A percentile compares a stretch with the other conserved stretches of the same genome.
These are phyloP conservation scores for Metschnikowia chrysomelidarum DNA, from an alignment of 805 yeast genomes.

Conservation along the genomic window DNA sequence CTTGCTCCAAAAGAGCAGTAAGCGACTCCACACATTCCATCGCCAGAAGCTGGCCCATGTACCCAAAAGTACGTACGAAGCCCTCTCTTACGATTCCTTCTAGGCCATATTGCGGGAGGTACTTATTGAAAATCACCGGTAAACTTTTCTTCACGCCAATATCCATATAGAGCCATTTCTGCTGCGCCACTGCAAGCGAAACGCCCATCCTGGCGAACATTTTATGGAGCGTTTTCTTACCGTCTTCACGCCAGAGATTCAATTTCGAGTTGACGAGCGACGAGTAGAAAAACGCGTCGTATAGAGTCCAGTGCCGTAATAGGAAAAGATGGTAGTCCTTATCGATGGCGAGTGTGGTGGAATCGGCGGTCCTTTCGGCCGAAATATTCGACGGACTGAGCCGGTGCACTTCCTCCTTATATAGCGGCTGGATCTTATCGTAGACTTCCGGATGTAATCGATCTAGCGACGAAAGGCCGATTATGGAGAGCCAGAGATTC, in stretches of 20 bases:
- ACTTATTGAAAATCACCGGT: constrained; percentile 64
- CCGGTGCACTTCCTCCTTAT: constrained; percentile 81
- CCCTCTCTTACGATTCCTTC: constrained; percentile 85
- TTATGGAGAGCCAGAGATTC: constrained; percentile 79
- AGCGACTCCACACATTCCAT: constrained; percentile 90
- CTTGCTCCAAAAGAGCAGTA: constrained; percentile 70
- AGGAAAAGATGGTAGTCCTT: constrained; percentile 84
- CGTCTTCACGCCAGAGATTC: constrained; percentile 88
- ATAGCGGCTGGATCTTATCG: constrained; percentile 65
- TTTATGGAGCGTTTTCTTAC: constrained; percentile 80
- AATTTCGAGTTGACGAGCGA: constrained; percentile 86
- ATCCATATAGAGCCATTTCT: constrained; percentile 90
- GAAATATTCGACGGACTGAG: constrained; percentile 42
- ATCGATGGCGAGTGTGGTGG: constrained; percentile 58
- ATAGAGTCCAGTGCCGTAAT: constrained; percentile 88
- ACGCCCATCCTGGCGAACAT: constrained; percentile 97
- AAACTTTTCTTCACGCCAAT: constrained; percentile 71
- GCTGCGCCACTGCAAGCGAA: constrained; percentile 82
- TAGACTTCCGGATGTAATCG: constrained; percentile 72
- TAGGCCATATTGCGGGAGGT: constrained; percentile 72
- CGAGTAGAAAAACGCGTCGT: constrained; percentile 89
- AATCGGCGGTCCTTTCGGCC: constrained; percentile 37
- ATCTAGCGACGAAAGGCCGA: constrained; percentile 85
- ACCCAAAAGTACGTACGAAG: constrained; percentile 83
- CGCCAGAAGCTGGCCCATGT: constrained; percentile 82